Evolutionary conservation across 2,329 filamentous ascomycete genomes (phyloP).

Genomic region (Penicillium digitatum): DNA sequence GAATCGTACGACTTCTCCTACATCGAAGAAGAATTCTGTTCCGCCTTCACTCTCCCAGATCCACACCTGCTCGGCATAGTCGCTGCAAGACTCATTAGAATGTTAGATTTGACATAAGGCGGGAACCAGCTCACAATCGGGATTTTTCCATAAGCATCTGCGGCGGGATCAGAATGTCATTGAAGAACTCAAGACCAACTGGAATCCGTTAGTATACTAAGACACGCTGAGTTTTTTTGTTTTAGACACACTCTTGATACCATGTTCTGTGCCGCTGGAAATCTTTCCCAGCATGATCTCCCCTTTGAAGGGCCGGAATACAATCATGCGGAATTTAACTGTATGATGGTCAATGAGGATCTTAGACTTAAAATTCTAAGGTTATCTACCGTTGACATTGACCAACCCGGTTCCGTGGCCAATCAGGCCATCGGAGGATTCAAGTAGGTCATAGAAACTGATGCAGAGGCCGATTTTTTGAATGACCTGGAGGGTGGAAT

Average conservation of each 20-base stretch:
- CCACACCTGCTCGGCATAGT: slow-evolving; percentile 74
- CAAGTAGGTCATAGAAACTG: slow-evolving; percentile 84
- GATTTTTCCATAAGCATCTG: slow-evolving; percentile 71
- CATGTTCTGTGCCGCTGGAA: slow-evolving; percentile 65
- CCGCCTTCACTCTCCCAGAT: slow-evolving; percentile 73
- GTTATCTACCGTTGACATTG: slow-evolving; percentile 75
- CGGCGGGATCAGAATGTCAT: slow-evolving; percentile 78
- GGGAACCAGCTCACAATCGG: slow-evolving; percentile 59
- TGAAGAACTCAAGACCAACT: slow-evolving; percentile 89
- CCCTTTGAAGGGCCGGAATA: slow-evolving; percentile 93
- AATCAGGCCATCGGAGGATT: slow-evolving; percentile 87
- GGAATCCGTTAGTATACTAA: slow-evolving; percentile 14
- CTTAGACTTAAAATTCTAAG: background rate
- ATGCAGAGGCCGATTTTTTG: slow-evolving; percentile 93
- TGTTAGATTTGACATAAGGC: background rate
- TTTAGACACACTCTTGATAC: slow-evolving; percentile 60
- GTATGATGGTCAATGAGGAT: slow-evolving; percentile 5
- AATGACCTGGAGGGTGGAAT: slow-evolving; percentile 59
- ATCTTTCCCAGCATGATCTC: slow-evolving; percentile 87
- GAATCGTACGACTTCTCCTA: slow-evolving; percentile 82
- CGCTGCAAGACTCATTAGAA: slow-evolving; percentile 47
- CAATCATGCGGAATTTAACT: slow-evolving; percentile 91
- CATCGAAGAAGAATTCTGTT: slow-evolving; percentile 78
- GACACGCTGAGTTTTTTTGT: slow-evolving; percentile 17
- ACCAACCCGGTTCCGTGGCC: slow-evolving; percentile 88